Percentiles rank a stretch among this genome's conserved stretches.
phyloP scores from a whole-genome alignment of 2,329 filamentous ascomycete genomes.

The Botrytis byssoidea region DNA sequence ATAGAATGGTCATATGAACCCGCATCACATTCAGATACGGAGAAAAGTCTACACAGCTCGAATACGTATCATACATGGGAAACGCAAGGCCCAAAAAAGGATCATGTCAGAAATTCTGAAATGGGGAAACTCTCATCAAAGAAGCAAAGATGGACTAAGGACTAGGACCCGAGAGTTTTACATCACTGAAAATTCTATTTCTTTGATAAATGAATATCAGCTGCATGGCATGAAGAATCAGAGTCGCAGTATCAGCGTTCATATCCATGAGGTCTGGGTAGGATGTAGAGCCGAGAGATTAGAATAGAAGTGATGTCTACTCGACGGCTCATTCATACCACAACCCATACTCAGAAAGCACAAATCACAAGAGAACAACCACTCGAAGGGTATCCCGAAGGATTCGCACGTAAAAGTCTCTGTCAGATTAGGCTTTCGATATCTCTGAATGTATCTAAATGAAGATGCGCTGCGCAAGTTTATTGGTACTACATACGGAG shows the following conservation, averaged over 20 bases:
- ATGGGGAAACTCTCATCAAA: too few relatives aligned
- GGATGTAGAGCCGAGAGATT: not conserved
- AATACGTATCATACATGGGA: not conserved
- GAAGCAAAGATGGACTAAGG: not conserved
- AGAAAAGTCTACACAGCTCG: not conserved
- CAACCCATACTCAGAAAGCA: not conserved
- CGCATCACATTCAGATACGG: not conserved
- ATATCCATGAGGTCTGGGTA: not conserved
- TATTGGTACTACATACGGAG: too few relatives aligned
- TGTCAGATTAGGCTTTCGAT: rapidly evolving
- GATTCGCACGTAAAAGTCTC: not conserved
- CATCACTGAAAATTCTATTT: not conserved
- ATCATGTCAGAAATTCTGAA: not conserved
- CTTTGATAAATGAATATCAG: not conserved
- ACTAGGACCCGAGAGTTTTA: not conserved
- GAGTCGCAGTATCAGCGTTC: not conserved
- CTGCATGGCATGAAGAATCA: not conserved
- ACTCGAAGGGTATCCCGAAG: not conserved
- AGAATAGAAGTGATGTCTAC: not conserved
- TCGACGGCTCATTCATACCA: too few relatives aligned
- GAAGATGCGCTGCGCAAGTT: not conserved
- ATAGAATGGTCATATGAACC: not conserved
- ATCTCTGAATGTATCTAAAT: rapidly evolving
- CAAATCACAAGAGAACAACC: not conserved
- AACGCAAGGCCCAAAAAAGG: not conserved